Evolutionary conservation across 2,329 filamentous ascomycete species (phyloP), one percentile per base, ranked within the genome.

Genomic region (Amesomyces nigricolor): DNA sequence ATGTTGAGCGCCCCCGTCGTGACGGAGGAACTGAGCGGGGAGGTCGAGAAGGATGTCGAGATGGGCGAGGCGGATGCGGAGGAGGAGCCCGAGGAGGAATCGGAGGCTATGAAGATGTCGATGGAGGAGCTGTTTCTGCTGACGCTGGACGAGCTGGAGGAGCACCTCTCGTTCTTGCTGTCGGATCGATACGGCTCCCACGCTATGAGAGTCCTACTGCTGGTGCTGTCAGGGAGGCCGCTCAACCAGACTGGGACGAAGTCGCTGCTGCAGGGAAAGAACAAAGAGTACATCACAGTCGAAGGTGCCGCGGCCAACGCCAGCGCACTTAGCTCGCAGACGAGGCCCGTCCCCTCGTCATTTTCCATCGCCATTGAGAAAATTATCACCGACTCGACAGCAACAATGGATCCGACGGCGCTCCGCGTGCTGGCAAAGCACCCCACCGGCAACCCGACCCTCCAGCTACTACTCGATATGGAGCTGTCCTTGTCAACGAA

Each of bases 141-240:
- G 58, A 89, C 90, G 1, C 76, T 96, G 49, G 86, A 91, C 61
- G 94, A 97, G 73, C 75, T 99, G n/a, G 87, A 96, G 68, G 86
- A 85, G 11, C 87, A 91, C 59, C 78, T 96, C 65, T 84, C 86
- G 19, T 94, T 85, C 65, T 77, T 99, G 8, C 79, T 97, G 66
- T 95, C 90, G 1, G 90, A 97, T 68, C 73, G 75, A 47, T 97
- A 95, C 67, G 94, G 91, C 5, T 97, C 94, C 0, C 94, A 99
- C 67, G 87, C 89, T 0, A 77, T 99, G 43, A 84, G 94, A 47
- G 89, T 96, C 0, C 78, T 99, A 8, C 76, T 99, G 1, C 76
- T 96, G 3, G 85, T 97, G 1, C 77, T 99, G 5, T 89, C 92
- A 0, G 94, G 94, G 6, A 81, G 89, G 57, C 86, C 91, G 0